Evolutionary conservation across 495 filamentous ascomycete genomes (phyloP).

Genomic region (Xylaria venustula): DNA sequence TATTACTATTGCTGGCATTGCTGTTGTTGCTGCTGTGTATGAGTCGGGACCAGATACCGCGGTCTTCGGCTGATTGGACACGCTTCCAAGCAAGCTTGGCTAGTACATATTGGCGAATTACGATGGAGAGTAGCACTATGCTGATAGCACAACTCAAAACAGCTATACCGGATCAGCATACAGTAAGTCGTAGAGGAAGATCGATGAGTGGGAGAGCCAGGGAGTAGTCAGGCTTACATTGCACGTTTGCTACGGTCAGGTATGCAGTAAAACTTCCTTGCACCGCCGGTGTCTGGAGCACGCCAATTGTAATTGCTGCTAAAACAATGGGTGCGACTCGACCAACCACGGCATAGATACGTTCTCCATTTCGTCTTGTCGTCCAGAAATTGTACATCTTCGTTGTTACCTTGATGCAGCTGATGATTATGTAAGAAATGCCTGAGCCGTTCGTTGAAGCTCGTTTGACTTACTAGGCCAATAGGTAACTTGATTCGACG

Average conservation of each 20-base stretch:
- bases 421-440: background rate
- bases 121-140: slow-evolving; percentile 8
- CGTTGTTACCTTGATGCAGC: slow-evolving; percentile 6
- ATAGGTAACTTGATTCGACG: slow-evolving; percentile 12
- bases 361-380: background rate
- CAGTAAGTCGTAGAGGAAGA: background rate
- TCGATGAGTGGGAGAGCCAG: background rate
- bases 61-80: background rate
- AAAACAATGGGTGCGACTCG: background rate
- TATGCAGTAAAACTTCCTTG: slow-evolving; percentile 11
- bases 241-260: slow-evolving; percentile 16
- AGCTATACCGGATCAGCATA: slow-evolving; percentile 5
- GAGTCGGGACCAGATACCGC: slow-evolving; percentile 4
- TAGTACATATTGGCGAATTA: slow-evolving; percentile 10
- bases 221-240: slow-evolving; percentile 12
- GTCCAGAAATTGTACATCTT: background rate
- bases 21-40: background rate
- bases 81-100: slow-evolving; percentile 13
- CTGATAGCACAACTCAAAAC: slow-evolving; percentile 15
- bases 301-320: slow-evolving; percentile 5
- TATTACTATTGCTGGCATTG: background rate
- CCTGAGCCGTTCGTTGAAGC: background rate
- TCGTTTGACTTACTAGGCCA: slow-evolving; percentile 6
- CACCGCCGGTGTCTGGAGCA: slow-evolving; percentile 12
- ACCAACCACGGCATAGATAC: background rate